Percentiles rank a stretch among this genome's conserved stretches.
Conservation (phyloP, 345 rosid genomes). For the Hevea brasiliensis region DNA sequence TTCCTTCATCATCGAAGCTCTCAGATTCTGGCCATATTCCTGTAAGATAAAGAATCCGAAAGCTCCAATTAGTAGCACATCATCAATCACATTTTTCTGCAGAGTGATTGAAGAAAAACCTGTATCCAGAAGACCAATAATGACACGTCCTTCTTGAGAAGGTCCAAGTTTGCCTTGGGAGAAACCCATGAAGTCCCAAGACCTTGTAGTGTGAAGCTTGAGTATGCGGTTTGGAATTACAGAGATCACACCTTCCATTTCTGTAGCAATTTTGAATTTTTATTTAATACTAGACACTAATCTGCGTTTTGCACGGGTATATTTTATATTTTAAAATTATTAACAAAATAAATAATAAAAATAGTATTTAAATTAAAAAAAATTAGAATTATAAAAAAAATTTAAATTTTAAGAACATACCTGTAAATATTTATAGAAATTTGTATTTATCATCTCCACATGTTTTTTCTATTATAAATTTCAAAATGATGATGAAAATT, state of each 20-base stretch:
- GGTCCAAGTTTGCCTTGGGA: background rate
- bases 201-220: constrained; percentile 29
- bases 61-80: background rate
- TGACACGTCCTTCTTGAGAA: constrained; percentile 12
- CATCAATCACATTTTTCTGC: background rate
- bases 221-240: constrained; percentile 20
- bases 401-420: too few species aligned
- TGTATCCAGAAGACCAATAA: constrained; percentile 24
- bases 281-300: too few species aligned
- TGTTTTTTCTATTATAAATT: too few species aligned
- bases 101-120: background rate
- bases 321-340: background rate
- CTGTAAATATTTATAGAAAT: too few species aligned
- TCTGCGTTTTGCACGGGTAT: too few species aligned
- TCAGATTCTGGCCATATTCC: constrained; percentile 15
- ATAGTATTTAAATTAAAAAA: too few species aligned
- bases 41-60: background rate
- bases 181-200: constrained; percentile 29
- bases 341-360: background rate
- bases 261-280: background rate
- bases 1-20: constrained; percentile 13
- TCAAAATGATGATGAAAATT: too few species aligned
- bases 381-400: too few species aligned
- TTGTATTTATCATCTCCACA: too few species aligned
- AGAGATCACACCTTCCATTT: constrained; percentile 28